Conservation (phyloP, 2,329 filamentous ascomycete species). For the Thielaviopsis punctulata region DNA sequence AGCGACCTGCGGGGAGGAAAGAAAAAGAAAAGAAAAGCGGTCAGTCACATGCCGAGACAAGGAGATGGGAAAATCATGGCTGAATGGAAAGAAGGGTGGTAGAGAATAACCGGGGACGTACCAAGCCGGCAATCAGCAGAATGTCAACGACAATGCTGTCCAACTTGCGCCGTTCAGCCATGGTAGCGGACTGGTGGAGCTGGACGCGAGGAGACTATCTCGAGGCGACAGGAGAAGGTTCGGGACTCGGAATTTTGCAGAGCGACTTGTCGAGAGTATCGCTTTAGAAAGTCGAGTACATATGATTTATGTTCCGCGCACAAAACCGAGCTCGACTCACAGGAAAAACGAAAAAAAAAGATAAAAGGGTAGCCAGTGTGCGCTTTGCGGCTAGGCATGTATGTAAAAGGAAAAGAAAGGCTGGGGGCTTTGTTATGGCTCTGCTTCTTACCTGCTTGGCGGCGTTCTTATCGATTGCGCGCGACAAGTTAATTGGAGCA, state of each 20-base stretch:
- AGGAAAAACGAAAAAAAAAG: not conserved
- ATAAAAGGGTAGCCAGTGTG: not conserved
- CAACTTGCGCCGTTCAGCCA: conserved; percentile 13
- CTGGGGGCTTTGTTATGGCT: not conserved
- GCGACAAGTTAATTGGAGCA: not conserved
- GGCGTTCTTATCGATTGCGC: not conserved
- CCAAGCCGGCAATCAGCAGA: conserved; percentile 13
- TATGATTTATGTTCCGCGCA: not conserved
- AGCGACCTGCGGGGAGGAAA: conserved; percentile 9
- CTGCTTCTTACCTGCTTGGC: not conserved
- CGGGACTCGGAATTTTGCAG: not conserved
- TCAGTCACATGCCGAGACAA: not conserved
- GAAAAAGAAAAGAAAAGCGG: not conserved
- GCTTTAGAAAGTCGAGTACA: not conserved
- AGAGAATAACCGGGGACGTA: conserved; percentile 2
- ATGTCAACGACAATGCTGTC: conserved; percentile 13
- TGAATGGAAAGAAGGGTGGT: not conserved
- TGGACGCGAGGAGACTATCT: not conserved
- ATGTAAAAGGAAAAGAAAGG: not conserved
- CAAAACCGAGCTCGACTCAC: not conserved
- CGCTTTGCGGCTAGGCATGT: not conserved
- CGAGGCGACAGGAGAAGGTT: not conserved
- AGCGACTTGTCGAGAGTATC: not conserved
- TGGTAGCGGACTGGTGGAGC: not conserved
- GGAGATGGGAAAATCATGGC: not conserved